Evolutionary conservation across 371 early-diverging fungal species (phyloP), one percentile per base, ranked within the genome.

Genomic region (Entomophthora muscae): DNA sequence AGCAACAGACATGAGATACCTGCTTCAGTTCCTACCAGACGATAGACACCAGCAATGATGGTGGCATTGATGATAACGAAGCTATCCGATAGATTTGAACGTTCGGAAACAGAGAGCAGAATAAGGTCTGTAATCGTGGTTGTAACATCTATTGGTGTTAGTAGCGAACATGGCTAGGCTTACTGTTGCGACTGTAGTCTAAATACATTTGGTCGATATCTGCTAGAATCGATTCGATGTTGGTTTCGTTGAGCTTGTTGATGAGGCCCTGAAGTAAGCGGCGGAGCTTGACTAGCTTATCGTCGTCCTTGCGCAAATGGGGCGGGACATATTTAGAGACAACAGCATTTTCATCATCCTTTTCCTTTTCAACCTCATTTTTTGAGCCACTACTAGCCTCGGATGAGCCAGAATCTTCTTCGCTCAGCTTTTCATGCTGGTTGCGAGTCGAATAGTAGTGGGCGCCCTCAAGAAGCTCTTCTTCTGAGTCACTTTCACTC

Each of bases 1-100:
- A 13, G 23, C 33, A 53, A 60, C 52, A 52, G n/a, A 63, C 28
- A 51, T 55, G 53, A 65, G 68, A 71, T 76, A 81, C 79, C 87
- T 67, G 89, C 86, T 68, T 95, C 94, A 59, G 86, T 77, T 33
- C 96, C 96, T 61, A 90, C 76, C 2, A 85, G 69, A 23, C 87
- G 82, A 69, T 84, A 87, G 7, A 94, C 74, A 63, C 84, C 80
- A 1, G 89, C 88, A 13, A 92, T 79, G 31, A 94, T 78, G 0
- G 89, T 83, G 3, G 93, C 92, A 71, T 93, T 90, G 1, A 87
- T 80, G 33, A 86, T 81, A 52, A 93, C 83, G 72, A 93, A 93
- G 0, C 90, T 89, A 69, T 92, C 95, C 33, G 89, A 78, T 59
- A 96, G 73, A 69, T 88, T 86, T 54, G 84, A 75, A 62, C 84